Conservation (phyloP, 148 eudicot genomes). For the Agrostemma githago region DNA sequence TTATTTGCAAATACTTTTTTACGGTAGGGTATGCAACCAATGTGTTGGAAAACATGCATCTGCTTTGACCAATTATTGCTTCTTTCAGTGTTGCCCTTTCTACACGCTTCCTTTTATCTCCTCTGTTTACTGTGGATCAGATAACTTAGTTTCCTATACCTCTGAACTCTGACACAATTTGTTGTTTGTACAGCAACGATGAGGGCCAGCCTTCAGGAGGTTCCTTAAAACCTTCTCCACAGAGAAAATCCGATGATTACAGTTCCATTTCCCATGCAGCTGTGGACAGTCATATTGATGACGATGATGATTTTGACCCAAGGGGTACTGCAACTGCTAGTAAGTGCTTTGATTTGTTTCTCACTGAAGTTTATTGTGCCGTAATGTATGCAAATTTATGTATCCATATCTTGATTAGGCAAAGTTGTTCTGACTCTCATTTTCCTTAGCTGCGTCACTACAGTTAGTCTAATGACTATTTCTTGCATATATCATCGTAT, state of each 20-base stretch:
- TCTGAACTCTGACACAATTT: neutral
- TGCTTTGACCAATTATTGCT: neutral
- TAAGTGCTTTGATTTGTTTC: conserved; percentile 35
- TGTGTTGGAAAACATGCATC: neutral
- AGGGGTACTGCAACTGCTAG: conserved; percentile 65
- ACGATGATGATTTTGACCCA: conserved; percentile 90
- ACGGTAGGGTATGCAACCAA: neutral
- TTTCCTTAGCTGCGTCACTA: neutral
- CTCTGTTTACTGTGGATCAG: neutral
- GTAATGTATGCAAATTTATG: neutral
- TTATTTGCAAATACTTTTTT: neutral
- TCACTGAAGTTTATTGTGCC: neutral
- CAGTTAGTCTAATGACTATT: neutral
- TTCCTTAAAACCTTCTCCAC: neutral
- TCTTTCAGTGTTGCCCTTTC: neutral
- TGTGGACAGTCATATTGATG: conserved; percentile 19
- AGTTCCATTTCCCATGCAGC: conserved; percentile 9
- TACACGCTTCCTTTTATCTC: neutral
- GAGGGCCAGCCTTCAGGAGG: conserved; percentile 2
- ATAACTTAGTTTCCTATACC: neutral
- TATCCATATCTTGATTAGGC: neutral
- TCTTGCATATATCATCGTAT: neutral
- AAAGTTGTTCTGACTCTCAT: neutral
- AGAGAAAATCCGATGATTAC: conserved; percentile 7
- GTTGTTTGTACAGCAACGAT: conserved; percentile 7